phyloP scores from a whole-genome alignment of 2,329 filamentous ascomycete genomes.

The Aspergillus caelatus region DNA sequence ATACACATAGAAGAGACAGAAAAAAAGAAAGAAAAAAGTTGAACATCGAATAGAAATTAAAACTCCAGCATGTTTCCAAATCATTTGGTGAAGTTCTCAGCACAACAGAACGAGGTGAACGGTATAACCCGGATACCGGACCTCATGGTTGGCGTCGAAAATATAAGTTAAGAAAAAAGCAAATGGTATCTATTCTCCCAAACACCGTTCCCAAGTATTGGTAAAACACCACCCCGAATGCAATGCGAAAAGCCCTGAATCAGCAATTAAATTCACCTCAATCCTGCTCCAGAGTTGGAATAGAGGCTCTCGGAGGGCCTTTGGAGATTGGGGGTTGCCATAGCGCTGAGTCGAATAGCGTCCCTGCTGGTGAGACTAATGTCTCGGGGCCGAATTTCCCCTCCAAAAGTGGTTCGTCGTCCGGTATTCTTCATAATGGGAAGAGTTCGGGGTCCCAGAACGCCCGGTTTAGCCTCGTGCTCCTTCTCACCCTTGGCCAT shows the following conservation, averaged over 20 bases:
- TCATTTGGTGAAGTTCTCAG: conserved; percentile 11
- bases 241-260: conserved; percentile 12
- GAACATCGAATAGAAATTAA: conserved; percentile 13
- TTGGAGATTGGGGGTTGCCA: conserved; percentile 39
- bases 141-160: conserved; percentile 19
- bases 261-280: conserved; percentile 21
- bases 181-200: conserved; percentile 35
- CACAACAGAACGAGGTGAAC: conserved; percentile 1
- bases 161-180: conserved; percentile 15
- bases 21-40: conserved; percentile 11
- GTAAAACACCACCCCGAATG: conserved; percentile 12
- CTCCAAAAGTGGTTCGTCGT: conserved; percentile 46
- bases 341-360: conserved; percentile 41
- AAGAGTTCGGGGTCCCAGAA: conserved; percentile 63
- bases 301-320: conserved; percentile 35
- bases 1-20: conserved; percentile 10
- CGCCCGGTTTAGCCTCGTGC: conserved; percentile 56
- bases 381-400: conserved; percentile 44
- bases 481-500: conserved; percentile 67
- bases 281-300: conserved; percentile 27
- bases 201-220: conserved; percentile 28
- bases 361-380: conserved; percentile 42
- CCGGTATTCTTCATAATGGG: conserved; percentile 60
- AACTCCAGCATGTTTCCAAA: conserved; percentile 15
- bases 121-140: conserved; percentile 14